Evolutionary conservation across 306 rosid species (phyloP).

Genomic region (Leucaena leucocephala): DNA sequence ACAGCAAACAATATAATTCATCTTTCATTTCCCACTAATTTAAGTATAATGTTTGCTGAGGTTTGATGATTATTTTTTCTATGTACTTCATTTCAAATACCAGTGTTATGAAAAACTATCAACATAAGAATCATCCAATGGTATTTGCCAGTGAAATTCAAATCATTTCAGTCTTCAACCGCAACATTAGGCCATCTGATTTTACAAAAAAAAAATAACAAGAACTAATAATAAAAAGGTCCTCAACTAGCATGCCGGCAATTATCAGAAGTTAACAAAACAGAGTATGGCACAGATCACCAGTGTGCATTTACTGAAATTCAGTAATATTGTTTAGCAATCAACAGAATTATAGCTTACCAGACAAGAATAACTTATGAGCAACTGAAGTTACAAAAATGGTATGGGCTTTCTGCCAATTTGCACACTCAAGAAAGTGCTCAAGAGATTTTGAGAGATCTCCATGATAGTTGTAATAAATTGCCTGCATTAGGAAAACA

Average conservation of each 20-base stretch:
- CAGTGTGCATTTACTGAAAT: not conserved
- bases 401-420: conserved; percentile 95
- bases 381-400: conserved; percentile 77
- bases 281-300: not conserved
- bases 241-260: not conserved
- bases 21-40: conserved; percentile 14
- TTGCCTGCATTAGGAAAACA: conserved; percentile 67
- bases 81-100: not conserved
- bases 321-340: conserved; percentile 17
- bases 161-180: not conserved
- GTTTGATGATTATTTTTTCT: not conserved
- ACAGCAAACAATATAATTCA: not conserved
- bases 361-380: conserved; percentile 74
- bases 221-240: not conserved
- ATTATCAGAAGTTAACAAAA: not conserved
- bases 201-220: conserved; percentile 16
- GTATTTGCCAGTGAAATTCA: conserved; percentile 18
- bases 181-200: conserved; percentile 12
- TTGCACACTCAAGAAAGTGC: conserved; percentile 77
- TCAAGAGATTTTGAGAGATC: conserved; percentile 77
- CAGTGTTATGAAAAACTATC: not conserved
- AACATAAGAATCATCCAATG: not conserved
- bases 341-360: conserved; percentile 44
- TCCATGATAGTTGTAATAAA: conserved; percentile 72
- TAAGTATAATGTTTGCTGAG: not conserved